These are phyloP conservation scores for Flaveria bidentis DNA, from an alignment of 129 eudicot genomes.

Conservation along the genomic window DNA sequence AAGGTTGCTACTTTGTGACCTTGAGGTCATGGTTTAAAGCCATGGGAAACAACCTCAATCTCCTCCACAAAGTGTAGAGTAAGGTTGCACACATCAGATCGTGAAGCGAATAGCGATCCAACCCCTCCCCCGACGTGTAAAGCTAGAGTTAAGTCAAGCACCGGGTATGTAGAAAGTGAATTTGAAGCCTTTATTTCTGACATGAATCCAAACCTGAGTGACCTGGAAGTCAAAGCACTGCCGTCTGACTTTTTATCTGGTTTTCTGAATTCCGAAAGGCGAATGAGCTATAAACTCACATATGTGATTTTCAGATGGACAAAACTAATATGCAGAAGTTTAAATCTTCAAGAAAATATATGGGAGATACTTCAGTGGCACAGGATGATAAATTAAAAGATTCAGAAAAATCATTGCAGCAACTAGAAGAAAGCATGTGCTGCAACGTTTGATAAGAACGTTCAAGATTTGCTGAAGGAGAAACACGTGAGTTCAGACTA, in stretches of 20 bases:
- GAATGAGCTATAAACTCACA: slow-evolving; percentile 40
- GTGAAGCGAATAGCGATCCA: too few relatives aligned
- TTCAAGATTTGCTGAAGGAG: slow-evolving; percentile 39
- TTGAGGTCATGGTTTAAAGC: slow-evolving; percentile 9
- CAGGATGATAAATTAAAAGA: slow-evolving; percentile 51
- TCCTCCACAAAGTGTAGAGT: too few relatives aligned
- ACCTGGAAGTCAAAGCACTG: slow-evolving; percentile 44
- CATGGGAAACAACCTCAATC: too few relatives aligned
- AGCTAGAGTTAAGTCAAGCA: too few relatives aligned
- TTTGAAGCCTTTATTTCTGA: slow-evolving; percentile 58
- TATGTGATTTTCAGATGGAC: slow-evolving; percentile 49
- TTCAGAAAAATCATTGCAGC: slow-evolving; percentile 63
- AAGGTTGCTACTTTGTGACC: slow-evolving; percentile 20
- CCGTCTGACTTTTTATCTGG: slow-evolving; percentile 66
- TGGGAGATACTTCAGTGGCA: slow-evolving; percentile 35
- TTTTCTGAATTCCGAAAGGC: slow-evolving; percentile 55
- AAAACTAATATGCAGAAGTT: slow-evolving; percentile 30
- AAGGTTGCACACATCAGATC: too few relatives aligned
- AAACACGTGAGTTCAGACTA: background rate
- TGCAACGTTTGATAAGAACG: slow-evolving; percentile 49
- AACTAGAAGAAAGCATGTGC: slow-evolving; percentile 53
- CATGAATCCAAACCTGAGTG: slow-evolving; percentile 26
- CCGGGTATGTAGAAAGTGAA: slow-evolving; percentile 30
- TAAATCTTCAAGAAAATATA: slow-evolving; percentile 41
- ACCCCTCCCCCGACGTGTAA: too few relatives aligned